phyloP scores from a whole-genome alignment of 1,284 basidiomycete species.

The Anthracocystis setariae region DNA sequence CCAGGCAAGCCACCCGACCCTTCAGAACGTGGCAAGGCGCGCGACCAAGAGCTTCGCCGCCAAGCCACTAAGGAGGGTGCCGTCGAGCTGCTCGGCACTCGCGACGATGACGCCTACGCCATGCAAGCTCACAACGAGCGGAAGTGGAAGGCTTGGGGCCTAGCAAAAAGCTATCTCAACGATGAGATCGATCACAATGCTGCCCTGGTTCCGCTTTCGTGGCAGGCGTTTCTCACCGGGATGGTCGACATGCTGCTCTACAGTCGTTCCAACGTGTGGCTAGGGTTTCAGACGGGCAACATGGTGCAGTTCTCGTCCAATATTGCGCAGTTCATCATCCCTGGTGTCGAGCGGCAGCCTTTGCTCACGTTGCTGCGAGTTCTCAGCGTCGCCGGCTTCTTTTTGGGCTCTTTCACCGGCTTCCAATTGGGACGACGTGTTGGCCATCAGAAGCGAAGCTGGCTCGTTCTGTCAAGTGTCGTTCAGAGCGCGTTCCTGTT shows the following conservation, averaged over 20 bases:
- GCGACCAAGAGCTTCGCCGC: constrained; percentile 29
- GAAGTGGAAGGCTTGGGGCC: constrained; percentile 23
- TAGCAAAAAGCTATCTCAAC: constrained; percentile 41
- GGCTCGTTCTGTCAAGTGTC: constrained; percentile 44
- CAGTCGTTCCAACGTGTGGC: constrained; percentile 50
- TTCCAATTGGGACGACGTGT: constrained; percentile 31
- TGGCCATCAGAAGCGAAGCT: constrained; percentile 51
- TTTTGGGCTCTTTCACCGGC: constrained; percentile 51
- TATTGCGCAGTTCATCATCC: constrained; percentile 60
- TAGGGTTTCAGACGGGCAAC: constrained; percentile 61
- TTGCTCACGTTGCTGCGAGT: constrained; percentile 52
- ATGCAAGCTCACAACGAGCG: constrained; percentile 19
- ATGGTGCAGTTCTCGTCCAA: constrained; percentile 62
- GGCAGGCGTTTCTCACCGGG: constrained; percentile 57
- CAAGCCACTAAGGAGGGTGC: constrained; percentile 40
- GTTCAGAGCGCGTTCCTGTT: constrained; percentile 53
- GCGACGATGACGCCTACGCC: constrained; percentile 30
- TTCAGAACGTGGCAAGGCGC: constrained; percentile 13
- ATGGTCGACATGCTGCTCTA: constrained; percentile 59
- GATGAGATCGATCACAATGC: constrained; percentile 52
- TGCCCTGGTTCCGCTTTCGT: constrained; percentile 53
- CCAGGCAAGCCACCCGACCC: constrained; percentile 32
- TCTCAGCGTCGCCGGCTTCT: constrained; percentile 51
- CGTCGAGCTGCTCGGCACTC: constrained; percentile 31
- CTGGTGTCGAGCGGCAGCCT: constrained; percentile 35